phyloP scores from a whole-genome alignment of 192 early-diverging fungal species.

The Rhizophlyctis rosea region DNA sequence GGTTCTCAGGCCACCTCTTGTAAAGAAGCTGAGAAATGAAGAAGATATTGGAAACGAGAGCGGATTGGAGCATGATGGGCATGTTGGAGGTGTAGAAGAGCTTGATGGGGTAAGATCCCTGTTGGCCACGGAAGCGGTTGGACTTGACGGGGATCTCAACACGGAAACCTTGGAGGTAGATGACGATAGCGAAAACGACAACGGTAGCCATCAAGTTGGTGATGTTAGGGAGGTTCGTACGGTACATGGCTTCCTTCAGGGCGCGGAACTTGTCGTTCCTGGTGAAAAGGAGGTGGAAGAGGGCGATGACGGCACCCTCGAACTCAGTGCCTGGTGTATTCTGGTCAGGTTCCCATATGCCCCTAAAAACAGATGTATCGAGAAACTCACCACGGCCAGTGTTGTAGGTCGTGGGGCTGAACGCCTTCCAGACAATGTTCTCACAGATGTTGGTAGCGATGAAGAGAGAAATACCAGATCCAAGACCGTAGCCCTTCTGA shows the following conservation, averaged over 20 bases:
- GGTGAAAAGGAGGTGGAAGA: constrained; percentile 93
- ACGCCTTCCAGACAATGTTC: constrained; percentile 98
- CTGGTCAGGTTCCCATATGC: background rate
- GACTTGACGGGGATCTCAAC: constrained; percentile 99
- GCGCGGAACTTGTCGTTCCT: constrained; percentile 96
- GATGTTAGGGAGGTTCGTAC: constrained; percentile 62
- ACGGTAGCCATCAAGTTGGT: constrained; percentile 88
- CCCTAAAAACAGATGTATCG: background rate
- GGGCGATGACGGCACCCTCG: constrained; percentile 93
- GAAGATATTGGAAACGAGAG: constrained; percentile 93
- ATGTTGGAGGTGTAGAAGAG: constrained; percentile 99
- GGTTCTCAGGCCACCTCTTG: constrained; percentile 96
- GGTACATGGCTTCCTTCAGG: constrained; percentile 95
- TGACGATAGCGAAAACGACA: constrained; percentile 64
- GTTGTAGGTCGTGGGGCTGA: constrained; percentile 96
- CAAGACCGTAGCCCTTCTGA: constrained; percentile 99
- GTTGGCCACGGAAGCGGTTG: constrained; percentile 91
- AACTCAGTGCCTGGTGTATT: constrained; percentile 76
- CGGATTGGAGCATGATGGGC: constrained; percentile 99
- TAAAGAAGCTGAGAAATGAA: constrained; percentile 98
- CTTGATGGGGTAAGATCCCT: constrained; percentile 98
- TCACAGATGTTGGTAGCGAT: constrained; percentile 99
- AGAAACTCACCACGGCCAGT: constrained; percentile 74
- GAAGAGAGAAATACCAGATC: constrained; percentile 98
- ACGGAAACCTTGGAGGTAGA: constrained; percentile 98